A percentile compares a stretch with the other conserved stretches of the same genome.
These are phyloP conservation scores for Hygrophoropsis aurantiaca DNA, from an alignment of 768 basidiomycete genomes.

Conservation along the genomic window DNA sequence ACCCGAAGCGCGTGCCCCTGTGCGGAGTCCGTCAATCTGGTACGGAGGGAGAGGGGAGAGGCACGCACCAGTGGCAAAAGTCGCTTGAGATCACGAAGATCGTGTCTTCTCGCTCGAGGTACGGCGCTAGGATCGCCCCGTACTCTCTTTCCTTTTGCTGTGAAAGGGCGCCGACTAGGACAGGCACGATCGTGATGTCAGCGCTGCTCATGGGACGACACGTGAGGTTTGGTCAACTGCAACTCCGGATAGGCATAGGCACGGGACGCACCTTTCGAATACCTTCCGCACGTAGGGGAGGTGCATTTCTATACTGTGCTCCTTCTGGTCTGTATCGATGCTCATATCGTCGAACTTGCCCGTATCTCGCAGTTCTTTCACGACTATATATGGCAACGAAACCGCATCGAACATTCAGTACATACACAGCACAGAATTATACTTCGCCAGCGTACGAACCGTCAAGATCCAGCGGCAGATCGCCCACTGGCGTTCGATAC, in stretches of 20 bases:
- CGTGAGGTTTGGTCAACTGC: conserved; percentile 2
- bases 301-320: conserved; percentile 99
- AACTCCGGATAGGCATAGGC: neutral
- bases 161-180: conserved; percentile 82
- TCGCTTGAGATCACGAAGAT: conserved; percentile 92
- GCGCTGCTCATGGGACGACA: conserved; percentile 37
- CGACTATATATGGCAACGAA: conserved; percentile 55
- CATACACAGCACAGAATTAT: too few relatives aligned
- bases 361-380: conserved; percentile 60
- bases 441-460: conserved; percentile 67
- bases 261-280: conserved; percentile 65
- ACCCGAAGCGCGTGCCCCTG: conserved; percentile 85
- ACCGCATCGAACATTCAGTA: too few relatives aligned
- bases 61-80: conserved; percentile 96
- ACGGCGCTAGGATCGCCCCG: conserved; percentile 76
- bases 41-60: neutral
- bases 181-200: conserved; percentile 83
- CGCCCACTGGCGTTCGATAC: conserved; percentile 87
- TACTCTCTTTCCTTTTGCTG: conserved; percentile 57
- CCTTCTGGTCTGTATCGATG: conserved; percentile 76
- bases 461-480: conserved; percentile 72
- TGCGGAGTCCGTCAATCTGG: neutral
- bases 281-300: conserved; percentile 86
- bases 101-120: conserved; percentile 74
- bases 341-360: conserved; percentile 72